Base-by-base conservation (phyloP, 495 filamentous ascomycete species). In the Aspergillus ellipticus region DNA sequence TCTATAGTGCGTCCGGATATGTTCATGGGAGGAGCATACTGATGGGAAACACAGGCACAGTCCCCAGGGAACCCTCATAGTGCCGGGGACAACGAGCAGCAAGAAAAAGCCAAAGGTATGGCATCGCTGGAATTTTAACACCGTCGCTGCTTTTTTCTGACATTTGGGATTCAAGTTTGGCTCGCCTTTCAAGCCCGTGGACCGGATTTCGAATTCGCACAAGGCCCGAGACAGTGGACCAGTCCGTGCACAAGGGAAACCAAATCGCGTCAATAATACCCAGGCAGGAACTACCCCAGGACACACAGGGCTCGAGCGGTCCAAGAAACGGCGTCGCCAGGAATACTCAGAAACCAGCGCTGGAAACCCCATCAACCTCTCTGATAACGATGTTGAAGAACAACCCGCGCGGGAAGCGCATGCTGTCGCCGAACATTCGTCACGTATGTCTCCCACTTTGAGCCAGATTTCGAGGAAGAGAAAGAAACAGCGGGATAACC, bases 141-240 rank as follows among this genome's bases (percentile, higher is more conserved):
- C 4, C 28, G 31, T 20, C 28, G 37, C 48, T 49, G 9, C 24
- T 55, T 42, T 60, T 29, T 10, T 10, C 48, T 43, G 51, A 15
- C 4, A 17, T 31, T 29, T 21, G 17, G 22, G 60, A 62, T 52
- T n/a, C 10, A 42, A 15, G 50, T 56, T 7, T 28, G n/a, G n/a
- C 15, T 16, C 48, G 9, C 9, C 61, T 7, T 69, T 67, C 42
- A 65, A 57, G 17, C 71, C 73, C 1, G 41, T 61, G 0, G 62
- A 78, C 47, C 61, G 53, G 21, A 61, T 78, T 43, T 68, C 70
- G 21, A 61, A 77, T 43, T 68, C 70, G 4, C 31, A 45, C 2
- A 68, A 66, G 26, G 35, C 61, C 17, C 66, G 66, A 35, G 63
- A 70, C 8, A 78, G 74, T 52, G 74, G 73, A 6, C 69, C 75